These are phyloP conservation scores for Rhododendron griersonianum DNA, from an alignment of 148 eudicot genomes.

Conservation along the genomic window DNA sequence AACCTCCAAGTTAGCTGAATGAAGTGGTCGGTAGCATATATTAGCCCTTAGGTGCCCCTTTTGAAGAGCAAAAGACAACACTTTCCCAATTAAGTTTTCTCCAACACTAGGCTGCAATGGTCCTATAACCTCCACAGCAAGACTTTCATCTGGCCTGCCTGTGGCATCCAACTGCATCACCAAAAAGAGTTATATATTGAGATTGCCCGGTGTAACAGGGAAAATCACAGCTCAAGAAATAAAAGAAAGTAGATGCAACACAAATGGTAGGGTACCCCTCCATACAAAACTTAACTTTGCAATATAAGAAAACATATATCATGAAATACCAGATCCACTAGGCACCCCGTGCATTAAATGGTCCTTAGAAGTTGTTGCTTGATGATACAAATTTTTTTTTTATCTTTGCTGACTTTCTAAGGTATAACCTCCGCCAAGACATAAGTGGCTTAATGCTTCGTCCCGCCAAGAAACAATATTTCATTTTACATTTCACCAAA, in stretches of 20 bases:
- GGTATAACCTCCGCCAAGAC: not conserved
- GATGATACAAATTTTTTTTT: not conserved
- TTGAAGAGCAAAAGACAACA: conserved; percentile 78
- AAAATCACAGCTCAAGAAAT: not conserved
- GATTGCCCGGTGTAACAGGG: not conserved
- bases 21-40: conserved; percentile 61
- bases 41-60: conserved; percentile 90
- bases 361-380: not conserved
- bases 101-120: conserved; percentile 50
- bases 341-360: not conserved
- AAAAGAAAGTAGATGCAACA: not conserved
- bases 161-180: conserved; percentile 80
- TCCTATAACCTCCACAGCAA: conserved; percentile 62
- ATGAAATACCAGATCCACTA: not conserved
- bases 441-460: not conserved
- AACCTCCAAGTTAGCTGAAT: conserved; percentile 85
- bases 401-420: not conserved
- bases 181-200: conserved; percentile 8
- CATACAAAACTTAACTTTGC: not conserved
- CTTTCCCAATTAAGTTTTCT: conserved; percentile 53
- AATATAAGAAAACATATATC: not conserved
- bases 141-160: conserved; percentile 97
- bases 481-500: not conserved
- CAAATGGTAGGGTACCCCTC: not conserved
- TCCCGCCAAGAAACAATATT: not conserved